These are phyloP conservation scores for Candida quercuum DNA, from an alignment of 805 yeast genomes.

Conservation along the genomic window DNA sequence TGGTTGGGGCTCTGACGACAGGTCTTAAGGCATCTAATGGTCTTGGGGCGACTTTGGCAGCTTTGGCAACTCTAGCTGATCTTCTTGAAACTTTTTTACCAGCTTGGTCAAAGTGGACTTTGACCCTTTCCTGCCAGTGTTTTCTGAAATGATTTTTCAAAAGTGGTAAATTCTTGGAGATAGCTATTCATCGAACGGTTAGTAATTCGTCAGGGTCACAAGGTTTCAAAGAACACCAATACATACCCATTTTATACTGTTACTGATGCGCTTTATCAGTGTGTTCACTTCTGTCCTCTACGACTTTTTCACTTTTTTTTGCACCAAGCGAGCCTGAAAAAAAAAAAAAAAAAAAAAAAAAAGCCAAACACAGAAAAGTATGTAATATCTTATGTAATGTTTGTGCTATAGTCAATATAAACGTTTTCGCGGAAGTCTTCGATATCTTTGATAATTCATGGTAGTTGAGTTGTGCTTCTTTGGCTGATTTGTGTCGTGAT, in stretches of 20 bases:
- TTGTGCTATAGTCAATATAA: too few relatives aligned
- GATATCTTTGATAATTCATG: too few relatives aligned
- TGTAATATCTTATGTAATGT: too few relatives aligned
- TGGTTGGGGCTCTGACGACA: conserved; percentile 97
- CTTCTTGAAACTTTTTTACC: conserved; percentile 99
- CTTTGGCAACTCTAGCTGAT: conserved; percentile 87
- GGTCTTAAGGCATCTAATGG: conserved; percentile 97
- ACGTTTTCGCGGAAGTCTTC: too few relatives aligned
- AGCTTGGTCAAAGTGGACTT: conserved; percentile 99
- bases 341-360: too few relatives aligned
- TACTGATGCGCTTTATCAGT: background rate
- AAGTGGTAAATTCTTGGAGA: conserved; percentile 97
- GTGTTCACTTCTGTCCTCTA: background rate
- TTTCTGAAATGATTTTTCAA: conserved; percentile 99
- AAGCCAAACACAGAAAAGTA: too few relatives aligned
- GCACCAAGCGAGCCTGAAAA: too few relatives aligned
- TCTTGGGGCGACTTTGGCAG: conserved; percentile 94
- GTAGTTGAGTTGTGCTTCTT: too few relatives aligned
- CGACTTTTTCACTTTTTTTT: background rate
- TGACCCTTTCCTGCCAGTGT: conserved; percentile 99
- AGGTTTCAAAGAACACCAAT: background rate
- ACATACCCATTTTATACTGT: conserved; percentile 36
- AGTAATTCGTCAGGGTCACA: conserved; percentile 1
- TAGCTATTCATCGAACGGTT: conserved; percentile 55
- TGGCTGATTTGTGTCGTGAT: too few relatives aligned